A percentile compares a stretch with the other conserved stretches of the same genome.
Conservation (phyloP, 805 yeast species). For the Kluyveromyces siamensis region DNA sequence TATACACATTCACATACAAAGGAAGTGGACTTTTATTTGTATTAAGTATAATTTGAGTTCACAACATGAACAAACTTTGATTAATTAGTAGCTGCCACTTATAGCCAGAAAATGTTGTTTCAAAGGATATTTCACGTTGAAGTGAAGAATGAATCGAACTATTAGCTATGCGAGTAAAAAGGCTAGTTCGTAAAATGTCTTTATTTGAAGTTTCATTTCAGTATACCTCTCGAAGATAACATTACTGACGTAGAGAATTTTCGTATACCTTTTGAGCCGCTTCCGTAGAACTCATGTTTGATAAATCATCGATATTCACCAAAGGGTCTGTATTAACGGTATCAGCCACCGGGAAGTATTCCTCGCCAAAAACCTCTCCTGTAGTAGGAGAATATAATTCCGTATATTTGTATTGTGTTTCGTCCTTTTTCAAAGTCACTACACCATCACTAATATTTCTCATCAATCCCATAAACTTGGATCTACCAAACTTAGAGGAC, state of each 20-base stretch:
- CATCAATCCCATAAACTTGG: constrained; percentile 25
- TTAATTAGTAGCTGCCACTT: too few relatives aligned
- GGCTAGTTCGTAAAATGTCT: too few relatives aligned
- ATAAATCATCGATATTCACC: background rate
- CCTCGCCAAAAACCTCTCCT: constrained; percentile 22
- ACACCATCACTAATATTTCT: constrained; percentile 23
- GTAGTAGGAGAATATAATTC: constrained; percentile 18
- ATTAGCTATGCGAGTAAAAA: too few relatives aligned
- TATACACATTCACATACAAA: background rate
- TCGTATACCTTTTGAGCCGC: constrained; percentile 1
- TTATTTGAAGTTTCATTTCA: too few relatives aligned
- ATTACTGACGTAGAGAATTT: background rate
- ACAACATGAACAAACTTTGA: too few relatives aligned
- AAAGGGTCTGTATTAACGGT: constrained; percentile 1
- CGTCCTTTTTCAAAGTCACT: constrained; percentile 17
- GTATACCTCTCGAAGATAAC: background rate
- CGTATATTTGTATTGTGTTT: constrained; percentile 7
- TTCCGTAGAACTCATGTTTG: constrained; percentile 2
- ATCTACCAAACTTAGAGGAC: constrained; percentile 16
- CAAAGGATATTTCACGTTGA: too few relatives aligned
- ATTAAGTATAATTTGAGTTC: too few relatives aligned
- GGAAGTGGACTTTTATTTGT: background rate
- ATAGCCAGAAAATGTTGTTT: too few relatives aligned
- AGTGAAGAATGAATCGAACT: too few relatives aligned
- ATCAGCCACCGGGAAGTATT: constrained; percentile 18